Evolutionary conservation across 163 green algal species (phyloP).

Genomic region (Scenedesmus sp.): DNA sequence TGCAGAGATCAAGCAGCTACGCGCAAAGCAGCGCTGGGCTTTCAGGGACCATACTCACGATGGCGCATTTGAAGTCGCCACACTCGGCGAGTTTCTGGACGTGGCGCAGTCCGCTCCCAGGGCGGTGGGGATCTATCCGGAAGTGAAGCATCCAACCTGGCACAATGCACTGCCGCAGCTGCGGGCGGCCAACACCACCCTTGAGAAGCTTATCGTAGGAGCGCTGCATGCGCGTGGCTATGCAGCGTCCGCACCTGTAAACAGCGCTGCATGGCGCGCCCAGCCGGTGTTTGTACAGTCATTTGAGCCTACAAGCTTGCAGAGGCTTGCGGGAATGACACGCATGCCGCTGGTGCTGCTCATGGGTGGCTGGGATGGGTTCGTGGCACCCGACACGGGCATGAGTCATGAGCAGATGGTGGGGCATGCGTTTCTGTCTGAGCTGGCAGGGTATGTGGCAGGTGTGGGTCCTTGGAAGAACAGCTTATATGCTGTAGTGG

Average conservation of each 20-base stretch:
- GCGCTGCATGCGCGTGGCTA: slow-evolving; percentile 54
- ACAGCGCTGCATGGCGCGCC: slow-evolving; percentile 31
- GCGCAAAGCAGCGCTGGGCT: slow-evolving; percentile 60
- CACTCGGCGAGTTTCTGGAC: slow-evolving; percentile 62
- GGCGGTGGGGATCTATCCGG: slow-evolving; percentile 72
- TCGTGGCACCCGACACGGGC: slow-evolving; percentile 41
- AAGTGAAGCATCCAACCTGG: slow-evolving; percentile 75
- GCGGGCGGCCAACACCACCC: slow-evolving; percentile 24
- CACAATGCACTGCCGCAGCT: slow-evolving; percentile 59
- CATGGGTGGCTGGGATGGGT: slow-evolving; percentile 53
- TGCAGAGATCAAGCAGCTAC: slow-evolving; percentile 58
- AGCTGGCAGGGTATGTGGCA: slow-evolving; percentile 29
- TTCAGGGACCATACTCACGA: slow-evolving; percentile 66
- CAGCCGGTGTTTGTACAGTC: slow-evolving; percentile 64
- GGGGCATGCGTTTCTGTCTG: not conserved
- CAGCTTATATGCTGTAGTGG: slow-evolving; percentile 20
- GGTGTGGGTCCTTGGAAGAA: slow-evolving; percentile 52
- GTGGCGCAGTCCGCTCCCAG: slow-evolving; percentile 48
- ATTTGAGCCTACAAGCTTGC: slow-evolving; percentile 58
- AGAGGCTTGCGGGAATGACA: slow-evolving; percentile 16
- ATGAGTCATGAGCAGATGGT: slow-evolving; percentile 42
- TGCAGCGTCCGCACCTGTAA: slow-evolving; percentile 19
- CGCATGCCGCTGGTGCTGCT: slow-evolving; percentile 61
- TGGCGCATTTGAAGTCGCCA: slow-evolving; percentile 52
- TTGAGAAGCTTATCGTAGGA: slow-evolving; percentile 53